phyloP scores from a whole-genome alignment of 306 rosid genomes.

The Abrus precatorius region DNA sequence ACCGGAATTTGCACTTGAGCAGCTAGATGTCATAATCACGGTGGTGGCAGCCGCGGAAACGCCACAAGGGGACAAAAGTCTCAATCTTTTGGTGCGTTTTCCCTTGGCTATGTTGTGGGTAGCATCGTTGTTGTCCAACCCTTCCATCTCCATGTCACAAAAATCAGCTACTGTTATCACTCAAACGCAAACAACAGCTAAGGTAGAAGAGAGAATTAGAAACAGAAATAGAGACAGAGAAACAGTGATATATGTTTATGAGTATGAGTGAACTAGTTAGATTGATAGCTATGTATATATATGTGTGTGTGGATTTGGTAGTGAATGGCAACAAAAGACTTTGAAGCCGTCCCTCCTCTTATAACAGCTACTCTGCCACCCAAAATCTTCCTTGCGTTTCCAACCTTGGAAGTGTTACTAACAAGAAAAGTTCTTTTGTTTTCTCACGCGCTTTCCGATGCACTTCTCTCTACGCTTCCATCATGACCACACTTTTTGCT shows the following conservation, averaged over 20 bases:
- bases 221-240: neutral
- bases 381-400: constrained; percentile 72
- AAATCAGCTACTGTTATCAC: neutral
- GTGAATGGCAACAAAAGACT: constrained; percentile 28
- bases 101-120: constrained; percentile 54
- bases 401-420: constrained; percentile 68
- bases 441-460: constrained; percentile 56
- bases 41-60: neutral
- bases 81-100: constrained; percentile 78
- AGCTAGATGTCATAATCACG: constrained; percentile 49
- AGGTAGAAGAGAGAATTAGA: neutral
- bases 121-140: constrained; percentile 37
- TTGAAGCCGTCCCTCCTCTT: constrained; percentile 49
- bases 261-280: constrained; percentile 36
- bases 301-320: constrained; percentile 1
- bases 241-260: neutral
- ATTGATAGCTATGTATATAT: neutral
- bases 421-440: constrained; percentile 54
- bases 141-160: constrained; percentile 52
- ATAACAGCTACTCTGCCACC: constrained; percentile 61
- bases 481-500: constrained; percentile 49
- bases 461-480: constrained; percentile 51
- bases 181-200: neutral
- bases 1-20: constrained; percentile 57
- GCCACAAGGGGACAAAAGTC: constrained; percentile 43